Base-by-base conservation (phyloP, 305 asterid genomes). In the Fraxinus nigra region DNA sequence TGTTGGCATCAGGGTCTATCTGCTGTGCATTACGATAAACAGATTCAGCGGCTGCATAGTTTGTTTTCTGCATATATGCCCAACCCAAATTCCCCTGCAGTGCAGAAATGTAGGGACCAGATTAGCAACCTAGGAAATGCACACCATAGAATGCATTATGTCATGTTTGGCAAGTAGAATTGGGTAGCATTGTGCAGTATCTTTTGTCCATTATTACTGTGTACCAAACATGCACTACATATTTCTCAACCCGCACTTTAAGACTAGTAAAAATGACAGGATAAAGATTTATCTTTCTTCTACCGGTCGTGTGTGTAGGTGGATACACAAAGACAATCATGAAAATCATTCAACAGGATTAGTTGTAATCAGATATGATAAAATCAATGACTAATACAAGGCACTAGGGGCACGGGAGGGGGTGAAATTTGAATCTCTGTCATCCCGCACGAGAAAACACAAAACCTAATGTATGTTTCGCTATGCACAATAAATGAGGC, bases 21-120 rank as follows among this genome's bases (percentile, higher is more conserved):
- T 91, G 67, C 59, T 93, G 97, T 51, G 97, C 92, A 80, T 93
- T 93, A 11, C 86, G 79, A 76, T 95, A 95, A 20, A 93, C 98
- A 28, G 75, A 81, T 85, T 93, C 97, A 0, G 97, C 97, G 0
- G 95, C 91, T 0, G 87, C 87, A 77, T 90, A 92, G 79, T 92
- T 89, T 2, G 69, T 43, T 76, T 93, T 91, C 85, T 95, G 97
- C 97, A 95, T 95, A 78, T 95, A 95, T 1, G 98, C 97, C 98
- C 98, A 95, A 6, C 98, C 98, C 77, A 95, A 82, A 78, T 95
- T 95, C 18, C 98, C 98, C 98, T 93, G 90, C 83, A 87, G 46
- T 34, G 69, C 79, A 3, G 28, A 7, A 46, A 63, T 24, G 43
- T 54, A 73, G 10, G 3, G 9, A 48, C 16, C 43, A 11, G 1